Percentiles rank a stretch among this genome's conserved stretches.
phyloP scores from a whole-genome alignment of 345 rosid genomes.

The Euphorbia peplus region DNA sequence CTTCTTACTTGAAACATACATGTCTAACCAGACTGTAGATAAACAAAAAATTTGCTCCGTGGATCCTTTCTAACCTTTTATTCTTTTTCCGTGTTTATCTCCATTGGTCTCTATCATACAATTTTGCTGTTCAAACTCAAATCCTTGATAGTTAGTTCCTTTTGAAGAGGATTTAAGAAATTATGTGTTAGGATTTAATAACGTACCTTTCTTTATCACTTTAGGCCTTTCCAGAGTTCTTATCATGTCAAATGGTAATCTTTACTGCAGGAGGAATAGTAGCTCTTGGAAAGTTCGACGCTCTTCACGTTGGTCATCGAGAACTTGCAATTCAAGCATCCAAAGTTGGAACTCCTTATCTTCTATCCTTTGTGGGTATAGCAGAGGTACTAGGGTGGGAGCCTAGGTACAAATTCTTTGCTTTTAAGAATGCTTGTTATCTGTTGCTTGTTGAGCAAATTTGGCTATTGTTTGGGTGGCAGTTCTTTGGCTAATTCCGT shows the following conservation, averaged over 20 bases:
- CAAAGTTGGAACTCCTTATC: slow-evolving; percentile 71
- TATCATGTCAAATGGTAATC: neutral
- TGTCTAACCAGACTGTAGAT: neutral
- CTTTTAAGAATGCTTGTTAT: neutral
- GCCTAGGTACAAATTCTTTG: slow-evolving; percentile 52
- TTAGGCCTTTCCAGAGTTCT: neutral
- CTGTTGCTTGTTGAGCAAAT: neutral
- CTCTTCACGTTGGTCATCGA: slow-evolving; percentile 86
- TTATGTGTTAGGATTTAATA: neutral
- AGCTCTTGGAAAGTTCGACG: slow-evolving; percentile 97
- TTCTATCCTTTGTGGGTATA: slow-evolving; percentile 85
- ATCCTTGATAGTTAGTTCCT: no score
- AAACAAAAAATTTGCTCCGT: no score
- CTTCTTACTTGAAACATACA: neutral
- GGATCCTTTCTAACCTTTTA: neutral
- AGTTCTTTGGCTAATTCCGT: neutral
- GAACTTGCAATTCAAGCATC: slow-evolving; percentile 96
- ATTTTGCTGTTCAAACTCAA: neutral
- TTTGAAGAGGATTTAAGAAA: neutral
- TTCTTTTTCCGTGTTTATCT: no score
- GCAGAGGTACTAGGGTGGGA: slow-evolving; percentile 95
- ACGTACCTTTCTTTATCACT: neutral
- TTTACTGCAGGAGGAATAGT: slow-evolving; percentile 70
- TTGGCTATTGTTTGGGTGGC: neutral
- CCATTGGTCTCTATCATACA: neutral